phyloP scores from a whole-genome alignment of 2,329 filamentous ascomycete species.

The Aspergillus clavatus region DNA sequence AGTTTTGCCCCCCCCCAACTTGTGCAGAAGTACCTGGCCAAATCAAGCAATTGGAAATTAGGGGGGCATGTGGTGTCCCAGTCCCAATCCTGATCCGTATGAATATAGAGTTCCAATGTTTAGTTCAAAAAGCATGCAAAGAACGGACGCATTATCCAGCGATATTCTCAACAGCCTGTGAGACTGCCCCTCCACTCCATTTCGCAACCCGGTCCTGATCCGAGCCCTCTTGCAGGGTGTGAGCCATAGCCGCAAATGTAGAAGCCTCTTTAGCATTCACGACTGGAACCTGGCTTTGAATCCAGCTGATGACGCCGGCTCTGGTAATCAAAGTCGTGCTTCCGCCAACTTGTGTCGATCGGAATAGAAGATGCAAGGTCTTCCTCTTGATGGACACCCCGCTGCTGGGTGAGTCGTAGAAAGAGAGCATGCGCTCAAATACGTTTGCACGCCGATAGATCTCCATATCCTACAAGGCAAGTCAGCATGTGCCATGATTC shows the following conservation, averaged over 20 bases:
- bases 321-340: slow-evolving; percentile 77
- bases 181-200: slow-evolving; percentile 58
- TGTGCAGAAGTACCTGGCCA: too few relatives aligned
- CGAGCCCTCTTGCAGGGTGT: slow-evolving; percentile 59
- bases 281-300: slow-evolving; percentile 56
- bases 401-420: slow-evolving; percentile 64
- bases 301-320: slow-evolving; percentile 69
- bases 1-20: too few relatives aligned
- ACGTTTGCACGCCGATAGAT: slow-evolving; percentile 54
- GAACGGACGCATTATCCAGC: slow-evolving; percentile 13
- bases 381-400: slow-evolving; percentile 56
- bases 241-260: slow-evolving; percentile 53
- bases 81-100: not conserved
- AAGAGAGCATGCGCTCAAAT: slow-evolving; percentile 68
- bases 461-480: slow-evolving; percentile 40
- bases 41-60: too few relatives aligned
- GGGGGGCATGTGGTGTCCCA: not conserved
- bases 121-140: not conserved
- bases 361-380: slow-evolving; percentile 59
- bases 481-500: slow-evolving; percentile 10
- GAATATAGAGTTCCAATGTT: not conserved
- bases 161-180: slow-evolving; percentile 25
- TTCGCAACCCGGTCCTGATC: slow-evolving; percentile 59
- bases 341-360: slow-evolving; percentile 64
- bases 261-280: slow-evolving; percentile 41